Base-by-base conservation (phyloP, 2,329 filamentous ascomycete species). In the Teratosphaeria zuluensis region DNA sequence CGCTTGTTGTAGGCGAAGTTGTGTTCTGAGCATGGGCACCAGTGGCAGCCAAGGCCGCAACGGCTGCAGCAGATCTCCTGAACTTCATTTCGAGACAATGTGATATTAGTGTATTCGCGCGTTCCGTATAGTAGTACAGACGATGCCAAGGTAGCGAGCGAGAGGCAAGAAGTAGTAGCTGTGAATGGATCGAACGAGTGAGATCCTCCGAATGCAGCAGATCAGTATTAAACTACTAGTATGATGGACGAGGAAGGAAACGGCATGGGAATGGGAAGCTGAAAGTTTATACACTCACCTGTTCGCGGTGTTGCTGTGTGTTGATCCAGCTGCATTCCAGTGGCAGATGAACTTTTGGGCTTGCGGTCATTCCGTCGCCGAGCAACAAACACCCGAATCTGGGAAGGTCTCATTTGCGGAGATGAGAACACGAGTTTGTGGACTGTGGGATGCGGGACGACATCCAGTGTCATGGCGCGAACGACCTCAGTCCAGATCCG, bases 101-200 rank as follows among this genome's bases (percentile, higher is more conserved):
- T 12, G 51, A 53, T 32, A 12, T 57, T 31, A 54, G 38, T 16
- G 54, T n/a, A 14, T 48, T n/a, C 28, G 55, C 35, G 32, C 31
- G 35, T 42, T 14, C 42, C 31, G 33, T 56, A 42, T 61, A 59
- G 51, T 58, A 21, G 51, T 58, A 61, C 31, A 60, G 52, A 19
- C 21, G 30, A 35, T 56, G 56, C 8, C 52, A 30, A 59, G 42
- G 35, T 53, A 62, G 51, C 53, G 59, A 62, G 35, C 56, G 57
- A 12, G 21, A 19, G 32, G 30, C 14, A 28, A 33, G 31, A 56
- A 56, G 30, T 46, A 24, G 16, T n/a, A 28, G 35, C 46, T 38
- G 33, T 56, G 24, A 58, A 53, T 62, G 60, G 66, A 70, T 64
- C 66, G 61, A 70, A 68, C 65, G 68, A 70, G 63, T 69, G 67